Percentiles rank a stretch among this genome's conserved stretches.
These are phyloP conservation scores for Dacryopinax spathularia DNA, from an alignment of 768 basidiomycete genomes.

Conservation along the genomic window DNA sequence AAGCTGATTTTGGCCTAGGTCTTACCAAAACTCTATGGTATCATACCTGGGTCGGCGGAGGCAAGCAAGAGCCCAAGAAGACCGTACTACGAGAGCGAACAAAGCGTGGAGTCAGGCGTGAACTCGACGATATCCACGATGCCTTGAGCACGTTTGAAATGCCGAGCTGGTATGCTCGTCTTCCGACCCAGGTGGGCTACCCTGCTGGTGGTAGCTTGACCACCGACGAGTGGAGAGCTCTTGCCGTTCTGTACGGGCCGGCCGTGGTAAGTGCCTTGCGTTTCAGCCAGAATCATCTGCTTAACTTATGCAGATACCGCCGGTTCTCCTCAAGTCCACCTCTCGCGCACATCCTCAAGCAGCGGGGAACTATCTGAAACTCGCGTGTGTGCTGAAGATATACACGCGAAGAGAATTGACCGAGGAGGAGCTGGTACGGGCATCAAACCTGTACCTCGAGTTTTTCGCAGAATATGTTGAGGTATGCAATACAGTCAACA, in stretches of 20 bases:
- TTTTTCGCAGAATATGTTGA: background rate
- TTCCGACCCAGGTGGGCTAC: background rate
- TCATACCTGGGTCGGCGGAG: background rate
- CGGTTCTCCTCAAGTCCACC: background rate
- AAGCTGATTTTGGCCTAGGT: background rate
- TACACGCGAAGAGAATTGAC: background rate
- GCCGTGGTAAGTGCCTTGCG: background rate
- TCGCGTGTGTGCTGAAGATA: background rate
- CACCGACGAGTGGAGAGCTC: background rate
- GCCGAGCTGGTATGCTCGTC: background rate
- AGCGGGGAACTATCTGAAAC: background rate
- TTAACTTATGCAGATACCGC: background rate
- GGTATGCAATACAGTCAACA: background rate
- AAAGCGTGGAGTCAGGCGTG: background rate
- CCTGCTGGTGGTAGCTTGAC: background rate
- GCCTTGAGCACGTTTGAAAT: background rate
- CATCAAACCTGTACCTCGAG: background rate
- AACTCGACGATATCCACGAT: background rate
- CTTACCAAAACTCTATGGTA: slow-evolving; percentile 12
- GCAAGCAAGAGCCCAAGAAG: background rate
- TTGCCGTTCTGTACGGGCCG: background rate
- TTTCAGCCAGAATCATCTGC: background rate
- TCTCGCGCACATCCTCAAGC: background rate
- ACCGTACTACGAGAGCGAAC: background rate
- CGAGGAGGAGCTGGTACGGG: background rate